Percentiles rank a stretch among this genome's conserved stretches.
phyloP scores from a whole-genome alignment of 306 rosid species.

The Notholithocarpus densiflorus region DNA sequence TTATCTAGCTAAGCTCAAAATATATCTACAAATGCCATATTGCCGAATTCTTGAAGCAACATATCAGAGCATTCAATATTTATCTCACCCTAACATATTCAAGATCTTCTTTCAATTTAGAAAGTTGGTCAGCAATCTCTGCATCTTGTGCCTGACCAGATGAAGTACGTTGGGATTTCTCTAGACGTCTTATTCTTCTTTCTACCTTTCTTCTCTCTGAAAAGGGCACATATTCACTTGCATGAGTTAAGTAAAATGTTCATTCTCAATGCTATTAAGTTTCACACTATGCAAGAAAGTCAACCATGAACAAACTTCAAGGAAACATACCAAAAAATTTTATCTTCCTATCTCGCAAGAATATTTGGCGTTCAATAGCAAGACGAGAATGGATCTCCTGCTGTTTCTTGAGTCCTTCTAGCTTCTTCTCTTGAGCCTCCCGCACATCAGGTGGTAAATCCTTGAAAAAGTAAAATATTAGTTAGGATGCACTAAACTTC shows the following conservation, averaged over 20 bases:
- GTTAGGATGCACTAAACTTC: background rate
- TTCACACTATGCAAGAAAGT: background rate
- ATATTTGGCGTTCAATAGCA: conserved; percentile 79
- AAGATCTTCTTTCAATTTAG: conserved; percentile 83
- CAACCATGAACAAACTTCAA: background rate
- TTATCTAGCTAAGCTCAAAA: background rate
- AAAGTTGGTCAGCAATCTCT: conserved; percentile 58
- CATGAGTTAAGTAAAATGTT: background rate
- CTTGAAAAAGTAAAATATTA: conserved; percentile 22
- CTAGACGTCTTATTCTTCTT: conserved; percentile 83
- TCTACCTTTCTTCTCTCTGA: conserved; percentile 90
- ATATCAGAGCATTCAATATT: background rate
- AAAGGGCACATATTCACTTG: conserved; percentile 12
- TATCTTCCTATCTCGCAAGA: conserved; percentile 78
- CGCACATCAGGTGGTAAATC: conserved; percentile 65
- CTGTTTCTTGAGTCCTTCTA: conserved; percentile 79
- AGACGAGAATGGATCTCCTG: conserved; percentile 87
- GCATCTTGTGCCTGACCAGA: conserved; percentile 61
- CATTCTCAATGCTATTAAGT: background rate
- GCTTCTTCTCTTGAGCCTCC: conserved; percentile 75
- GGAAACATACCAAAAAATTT: conserved; percentile 71
- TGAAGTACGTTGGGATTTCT: conserved; percentile 75
- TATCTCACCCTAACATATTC: conserved; percentile 79
- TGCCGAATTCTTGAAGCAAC: background rate
- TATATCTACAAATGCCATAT: background rate